Evolutionary conservation across 1,284 basidiomycete genomes (phyloP).

Genomic region (Irpex rosettiformis): DNA sequence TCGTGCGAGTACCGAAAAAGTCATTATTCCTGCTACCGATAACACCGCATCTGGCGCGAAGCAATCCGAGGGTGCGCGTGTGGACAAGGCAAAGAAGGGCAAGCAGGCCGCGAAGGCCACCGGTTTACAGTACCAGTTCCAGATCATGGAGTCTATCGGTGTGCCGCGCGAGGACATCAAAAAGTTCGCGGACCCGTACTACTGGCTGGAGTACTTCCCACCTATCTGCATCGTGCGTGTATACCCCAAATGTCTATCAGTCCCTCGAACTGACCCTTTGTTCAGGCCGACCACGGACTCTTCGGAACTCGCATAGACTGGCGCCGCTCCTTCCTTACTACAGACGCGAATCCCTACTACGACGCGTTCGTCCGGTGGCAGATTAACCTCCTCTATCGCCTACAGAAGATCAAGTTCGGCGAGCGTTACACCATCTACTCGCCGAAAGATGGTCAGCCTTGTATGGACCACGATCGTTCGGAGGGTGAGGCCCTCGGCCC

Average conservation of each 20-base stretch:
- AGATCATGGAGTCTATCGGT: conserved; percentile 95
- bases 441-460: conserved; percentile 98
- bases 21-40: conserved; percentile 30
- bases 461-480: conserved; percentile 99
- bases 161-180: conserved; percentile 90
- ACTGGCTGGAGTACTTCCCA: conserved; percentile 96
- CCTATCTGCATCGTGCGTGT: conserved; percentile 82
- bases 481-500: conserved; percentile 96
- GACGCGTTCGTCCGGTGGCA: conserved; percentile 99
- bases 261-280: neutral
- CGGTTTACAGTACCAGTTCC: conserved; percentile 96
- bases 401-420: conserved; percentile 95
- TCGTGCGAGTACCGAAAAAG: conserved; percentile 23
- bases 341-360: conserved; percentile 96
- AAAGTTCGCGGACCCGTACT: conserved; percentile 89
- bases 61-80: conserved; percentile 33
- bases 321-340: conserved; percentile 94
- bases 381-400: conserved; percentile 86
- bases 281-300: conserved; percentile 75
- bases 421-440: conserved; percentile 99
- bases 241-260: conserved; percentile 4
- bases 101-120: conserved; percentile 94
- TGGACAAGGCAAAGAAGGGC: conserved; percentile 92
- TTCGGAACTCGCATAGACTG: conserved; percentile 97
- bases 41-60: conserved; percentile 18